Conservation (phyloP, 352 stramenopile species). For the Phytophthora ohioensis region DNA sequence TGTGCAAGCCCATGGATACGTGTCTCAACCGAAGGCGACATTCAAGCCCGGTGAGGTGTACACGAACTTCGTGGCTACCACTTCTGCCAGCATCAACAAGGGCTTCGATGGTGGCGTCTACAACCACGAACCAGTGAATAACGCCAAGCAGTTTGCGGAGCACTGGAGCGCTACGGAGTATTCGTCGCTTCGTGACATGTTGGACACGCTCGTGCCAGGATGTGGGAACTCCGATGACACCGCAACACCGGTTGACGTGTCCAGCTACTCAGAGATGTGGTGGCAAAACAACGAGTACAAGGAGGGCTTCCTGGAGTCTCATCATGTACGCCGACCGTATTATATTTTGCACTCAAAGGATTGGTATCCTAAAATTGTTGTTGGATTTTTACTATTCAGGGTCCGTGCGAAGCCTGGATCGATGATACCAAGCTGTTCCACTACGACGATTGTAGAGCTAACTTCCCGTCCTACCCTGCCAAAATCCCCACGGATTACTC, state of each 20-base stretch:
- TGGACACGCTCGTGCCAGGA: conserved; percentile 37
- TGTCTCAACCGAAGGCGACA: conserved; percentile 21
- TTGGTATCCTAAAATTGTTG: neutral
- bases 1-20: conserved; percentile 25
- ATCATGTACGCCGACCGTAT: conserved; percentile 29
- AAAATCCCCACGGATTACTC: conserved; percentile 61
- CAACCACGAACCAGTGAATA: conserved; percentile 39
- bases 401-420: conserved; percentile 65
- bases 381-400: conserved; percentile 15
- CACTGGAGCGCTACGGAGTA: conserved; percentile 33
- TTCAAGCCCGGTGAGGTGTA: conserved; percentile 33
- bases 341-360: neutral
- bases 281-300: conserved; percentile 49
- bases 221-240: conserved; percentile 37
- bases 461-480: conserved; percentile 51
- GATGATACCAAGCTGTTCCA: conserved; percentile 52
- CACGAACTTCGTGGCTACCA: conserved; percentile 31
- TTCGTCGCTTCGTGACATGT: conserved; percentile 39
- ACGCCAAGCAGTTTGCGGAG: conserved; percentile 39
- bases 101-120: conserved; percentile 38
- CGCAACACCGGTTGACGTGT: conserved; percentile 37
- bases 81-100: conserved; percentile 30
- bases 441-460: conserved; percentile 53
- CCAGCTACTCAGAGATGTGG: conserved; percentile 32
- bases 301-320: conserved; percentile 42